Conservation (phyloP, 805 yeast species). For the Brettanomyces nanus region DNA sequence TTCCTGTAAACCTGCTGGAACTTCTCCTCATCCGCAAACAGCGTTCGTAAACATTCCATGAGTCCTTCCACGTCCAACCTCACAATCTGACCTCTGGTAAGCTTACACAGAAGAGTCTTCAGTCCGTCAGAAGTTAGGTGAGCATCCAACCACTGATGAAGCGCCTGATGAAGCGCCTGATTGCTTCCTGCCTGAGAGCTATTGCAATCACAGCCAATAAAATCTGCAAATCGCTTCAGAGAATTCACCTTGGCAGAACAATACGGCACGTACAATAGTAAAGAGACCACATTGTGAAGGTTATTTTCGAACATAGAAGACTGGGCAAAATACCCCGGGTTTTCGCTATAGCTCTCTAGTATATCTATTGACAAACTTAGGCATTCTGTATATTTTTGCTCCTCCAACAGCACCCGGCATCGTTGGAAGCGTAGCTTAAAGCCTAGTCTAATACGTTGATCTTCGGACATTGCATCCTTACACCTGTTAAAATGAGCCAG, state of each 20-base stretch:
- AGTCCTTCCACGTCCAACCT: not conserved
- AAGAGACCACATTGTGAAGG: constrained; percentile 3
- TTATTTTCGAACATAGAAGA: not conserved
- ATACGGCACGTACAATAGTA: constrained; percentile 10
- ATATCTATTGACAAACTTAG: not conserved
- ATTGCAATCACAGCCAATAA: not conserved
- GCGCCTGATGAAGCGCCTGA: not conserved
- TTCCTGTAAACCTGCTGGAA: constrained; percentile 6
- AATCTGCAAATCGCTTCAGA: not conserved
- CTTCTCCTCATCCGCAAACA: not conserved
- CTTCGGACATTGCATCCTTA: not conserved
- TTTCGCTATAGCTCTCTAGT: not conserved
- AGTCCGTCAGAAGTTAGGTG: not conserved
- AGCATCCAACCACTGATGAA: not conserved
- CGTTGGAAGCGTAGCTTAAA: constrained; percentile 1
- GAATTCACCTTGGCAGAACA: constrained; percentile 7
- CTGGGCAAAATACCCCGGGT: not conserved
- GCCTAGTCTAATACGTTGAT: not conserved
- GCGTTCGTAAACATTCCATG: not conserved
- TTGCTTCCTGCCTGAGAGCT: too few species aligned
- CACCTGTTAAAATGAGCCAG: constrained; percentile 5
- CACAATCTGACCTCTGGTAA: not conserved
- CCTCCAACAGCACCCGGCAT: not conserved
- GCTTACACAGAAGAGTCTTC: not conserved
- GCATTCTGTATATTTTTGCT: not conserved